A percentile compares a stretch with the other conserved stretches of the same genome.
Conservation (phyloP, 2,329 filamentous ascomycete species). For the Arthrobotrys musiformis region DNA sequence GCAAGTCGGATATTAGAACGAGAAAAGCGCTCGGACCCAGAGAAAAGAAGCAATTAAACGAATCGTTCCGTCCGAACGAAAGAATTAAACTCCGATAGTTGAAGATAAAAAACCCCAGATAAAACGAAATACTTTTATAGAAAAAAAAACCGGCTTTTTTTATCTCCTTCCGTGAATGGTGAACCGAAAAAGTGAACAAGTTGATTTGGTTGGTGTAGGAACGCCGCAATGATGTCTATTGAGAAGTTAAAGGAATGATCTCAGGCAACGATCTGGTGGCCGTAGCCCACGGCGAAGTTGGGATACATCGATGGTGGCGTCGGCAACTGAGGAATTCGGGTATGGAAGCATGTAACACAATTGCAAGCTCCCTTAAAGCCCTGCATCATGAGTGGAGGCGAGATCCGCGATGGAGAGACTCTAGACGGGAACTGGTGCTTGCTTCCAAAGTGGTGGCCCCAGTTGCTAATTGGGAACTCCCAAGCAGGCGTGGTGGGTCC, state of each 20-base stretch:
- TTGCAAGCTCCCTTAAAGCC: constrained; percentile 64
- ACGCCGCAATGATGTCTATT: constrained; percentile 58
- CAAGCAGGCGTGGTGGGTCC: constrained; percentile 69
- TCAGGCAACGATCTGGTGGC: constrained; percentile 53
- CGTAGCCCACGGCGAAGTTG: constrained; percentile 46
- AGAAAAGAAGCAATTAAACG: constrained; percentile 59
- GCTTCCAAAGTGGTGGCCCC: constrained; percentile 67
- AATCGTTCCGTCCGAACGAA: constrained; percentile 60
- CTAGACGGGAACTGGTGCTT: constrained; percentile 66
- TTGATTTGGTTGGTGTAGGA: constrained; percentile 55
- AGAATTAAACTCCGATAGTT: constrained; percentile 62
- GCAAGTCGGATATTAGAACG: constrained; percentile 62
- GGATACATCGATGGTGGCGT: constrained; percentile 36
- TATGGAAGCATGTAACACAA: constrained; percentile 65
- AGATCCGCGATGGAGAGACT: constrained; percentile 60
- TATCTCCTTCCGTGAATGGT: constrained; percentile 58
- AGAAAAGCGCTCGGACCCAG: constrained; percentile 58
- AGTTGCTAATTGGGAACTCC: constrained; percentile 64
- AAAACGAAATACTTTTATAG: constrained; percentile 52
- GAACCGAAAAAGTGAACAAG: constrained; percentile 12
- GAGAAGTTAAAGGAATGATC: constrained; percentile 52
- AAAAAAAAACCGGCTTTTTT: constrained; percentile 47
- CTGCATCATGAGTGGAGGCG: constrained; percentile 60
- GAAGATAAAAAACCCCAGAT: constrained; percentile 48
- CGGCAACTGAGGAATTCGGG: constrained; percentile 17